phyloP scores from a whole-genome alignment of 2,329 filamentous ascomycete genomes.

The Fusarium irregulare region DNA sequence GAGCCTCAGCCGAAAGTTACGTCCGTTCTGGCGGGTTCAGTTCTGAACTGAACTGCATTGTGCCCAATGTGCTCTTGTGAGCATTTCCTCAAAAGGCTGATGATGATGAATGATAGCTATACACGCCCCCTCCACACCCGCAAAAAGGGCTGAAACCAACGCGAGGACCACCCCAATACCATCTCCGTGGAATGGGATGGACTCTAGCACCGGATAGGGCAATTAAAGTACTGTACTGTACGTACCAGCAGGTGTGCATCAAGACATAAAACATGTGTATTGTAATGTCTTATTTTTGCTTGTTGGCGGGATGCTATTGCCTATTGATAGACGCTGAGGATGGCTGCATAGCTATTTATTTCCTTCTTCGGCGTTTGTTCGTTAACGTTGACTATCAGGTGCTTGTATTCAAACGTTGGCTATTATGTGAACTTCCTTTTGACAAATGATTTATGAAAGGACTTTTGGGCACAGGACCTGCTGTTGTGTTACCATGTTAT shows the following conservation, averaged over 20 bases:
- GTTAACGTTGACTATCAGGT: not conserved
- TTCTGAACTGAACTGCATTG: not conserved
- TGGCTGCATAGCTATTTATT: slow-evolving; percentile 15
- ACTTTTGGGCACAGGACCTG: not conserved
- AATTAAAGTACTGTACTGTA: slow-evolving; percentile 6
- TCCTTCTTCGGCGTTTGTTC: slow-evolving; percentile 3
- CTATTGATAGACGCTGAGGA: slow-evolving; percentile 20
- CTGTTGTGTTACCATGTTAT: not conserved
- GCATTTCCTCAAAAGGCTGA: not conserved
- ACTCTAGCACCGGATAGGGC: slow-evolving; percentile 36
- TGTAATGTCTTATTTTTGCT: slow-evolving; percentile 11
- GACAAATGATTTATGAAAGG: not conserved
- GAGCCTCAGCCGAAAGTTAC: slow-evolving; percentile 19
- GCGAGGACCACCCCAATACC: slow-evolving; percentile 34
- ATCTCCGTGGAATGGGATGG: slow-evolving; percentile 39
- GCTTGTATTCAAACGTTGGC: not conserved
- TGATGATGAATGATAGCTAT: not conserved
- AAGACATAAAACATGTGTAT: not conserved
- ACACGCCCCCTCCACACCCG: slow-evolving; percentile 19
- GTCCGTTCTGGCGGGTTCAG: not conserved
- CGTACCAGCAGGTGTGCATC: not conserved
- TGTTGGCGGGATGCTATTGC: slow-evolving; percentile 5
- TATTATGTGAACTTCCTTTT: not conserved
- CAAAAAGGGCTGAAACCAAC: slow-evolving; percentile 30
- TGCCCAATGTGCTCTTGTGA: slow-evolving; percentile 10